Percentiles rank a stretch among this genome's conserved stretches.
These are phyloP conservation scores for Magnaporthiopsis incrustans DNA, from an alignment of 2,329 filamentous ascomycete genomes.

Conservation along the genomic window DNA sequence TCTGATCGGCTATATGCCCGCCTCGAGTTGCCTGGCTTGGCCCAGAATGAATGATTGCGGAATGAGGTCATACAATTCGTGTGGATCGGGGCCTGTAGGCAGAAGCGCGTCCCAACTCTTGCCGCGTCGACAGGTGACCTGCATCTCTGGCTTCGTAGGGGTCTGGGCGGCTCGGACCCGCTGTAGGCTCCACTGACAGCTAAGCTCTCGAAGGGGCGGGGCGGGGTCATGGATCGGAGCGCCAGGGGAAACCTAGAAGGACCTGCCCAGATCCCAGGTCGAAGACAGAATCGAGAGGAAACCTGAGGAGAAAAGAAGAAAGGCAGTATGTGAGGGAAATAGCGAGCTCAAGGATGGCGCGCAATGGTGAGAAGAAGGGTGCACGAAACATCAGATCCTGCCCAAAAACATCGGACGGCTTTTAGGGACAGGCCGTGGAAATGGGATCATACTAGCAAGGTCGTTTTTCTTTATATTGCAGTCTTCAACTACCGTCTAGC, in stretches of 20 bases:
- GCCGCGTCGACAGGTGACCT: neutral
- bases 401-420: no score
- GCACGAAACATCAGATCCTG: no score
- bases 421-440: neutral
- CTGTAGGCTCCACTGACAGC: neutral
- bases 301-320: no score
- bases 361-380: no score
- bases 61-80: neutral
- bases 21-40: neutral
- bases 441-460: neutral
- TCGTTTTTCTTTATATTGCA: neutral
- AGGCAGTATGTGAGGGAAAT: neutral
- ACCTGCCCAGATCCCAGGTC: no score
- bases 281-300: no score
- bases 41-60: neutral
- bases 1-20: neutral
- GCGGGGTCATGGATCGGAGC: no score
- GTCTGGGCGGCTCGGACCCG: neutral
- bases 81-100: neutral
- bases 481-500: neutral
- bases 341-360: neutral
- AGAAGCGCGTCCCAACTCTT: neutral
- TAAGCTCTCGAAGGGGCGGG: no score
- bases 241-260: no score
- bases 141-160: neutral